Base-by-base conservation (phyloP, 139 green algal species). In the Chlorella sp. region DNA sequence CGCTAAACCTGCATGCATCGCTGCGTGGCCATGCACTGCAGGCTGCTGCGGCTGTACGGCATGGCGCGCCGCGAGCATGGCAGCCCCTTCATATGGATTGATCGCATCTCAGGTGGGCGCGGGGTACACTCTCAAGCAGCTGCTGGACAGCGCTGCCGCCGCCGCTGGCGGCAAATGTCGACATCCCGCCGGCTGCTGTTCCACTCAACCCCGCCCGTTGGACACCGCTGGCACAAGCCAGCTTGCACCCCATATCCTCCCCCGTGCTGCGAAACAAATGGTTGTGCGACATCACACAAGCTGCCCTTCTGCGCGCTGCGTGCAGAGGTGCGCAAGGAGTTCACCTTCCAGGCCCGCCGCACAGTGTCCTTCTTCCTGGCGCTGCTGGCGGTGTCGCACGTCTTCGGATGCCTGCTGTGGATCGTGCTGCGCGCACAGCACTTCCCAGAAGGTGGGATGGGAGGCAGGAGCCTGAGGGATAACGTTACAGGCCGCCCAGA, bases 361-460 rank as follows among this genome's bases (percentile, higher is more conserved):
- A 62, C 81, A 7, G 34, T 82, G 3, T 20, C 44, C 12, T 78
- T 78, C 34, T 73, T 73, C 5, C 21, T 82, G 30, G 62, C 51
- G 25, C 62, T 87, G 11, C 36, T 67, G 4, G 60, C 64, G 41
- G 72, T 63, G 13, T 56, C 56, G 39, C 82, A 87, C 30, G 81
- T 28, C 39, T 86, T 44, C 67, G 82, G 72, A 39, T 87, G 82
- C 82, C 36, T 65, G 39, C 72, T 87, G 3, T 87, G 51, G 82
- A 68, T 78, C 60, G 71, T 68, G n/a, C 64, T 87, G 28, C 41
- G 82, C 11, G 57, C 81, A 15, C 56, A 87, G 57, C 44, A 68
- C 38, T 87, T 76, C 41, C 82, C 82, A 21, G 55, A 38, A 67
- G 56, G 82, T 82, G 63, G 16, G 82, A 0, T 23, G 12, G 28